Evolutionary conservation across 2,329 filamentous ascomycete genomes (phyloP), one percentile per base, ranked within the genome.

Genomic region (Xylariaceae sp.): DNA sequence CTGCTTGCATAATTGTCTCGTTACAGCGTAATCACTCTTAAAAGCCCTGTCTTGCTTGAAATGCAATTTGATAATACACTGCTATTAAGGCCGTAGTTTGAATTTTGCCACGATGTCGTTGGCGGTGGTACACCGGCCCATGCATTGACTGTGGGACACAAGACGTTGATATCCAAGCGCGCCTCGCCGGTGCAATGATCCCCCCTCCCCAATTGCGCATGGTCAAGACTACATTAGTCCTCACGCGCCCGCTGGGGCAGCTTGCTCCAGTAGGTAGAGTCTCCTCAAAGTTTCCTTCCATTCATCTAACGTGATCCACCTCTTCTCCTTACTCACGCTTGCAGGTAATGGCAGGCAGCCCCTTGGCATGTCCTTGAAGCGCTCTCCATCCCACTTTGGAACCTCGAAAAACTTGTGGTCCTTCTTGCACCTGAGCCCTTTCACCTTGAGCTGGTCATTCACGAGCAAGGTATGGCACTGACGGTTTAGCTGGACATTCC

Each of bases 261-360:
- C 29, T 34, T 50, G 43, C 1, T 52, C 55, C 19, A 6, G 5
- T 5, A 70, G 19, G 48, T 71, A 71, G 34, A 53, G 17, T 34
- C 39, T 58, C 48, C 46, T 66, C 57, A 71, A 28, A 6, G 52
- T 56, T 2, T 48, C 51, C 55, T 68, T 70, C 67, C 66, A 71
- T 56, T 69, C 62, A 7, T 69, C 65, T 19, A 68, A 19, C 4
- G 65, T 39, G 6, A 70, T 64, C 69, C 69, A 71, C 19, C 50
- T 62, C 63, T 62, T 64, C 36, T 33, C 58, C 12, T 29, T 53
- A 6, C 53, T 60, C 26, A 17, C 31, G 14, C 53, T 46, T 14
- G 62, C 62, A 2, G 68, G 62, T 17, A 71, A 46, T 1, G 67
- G 67, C 17, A 71, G 53, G 21, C 28, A 62, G 7, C 56, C 59